These are phyloP conservation scores for Rhodamnia argentea DNA, from an alignment of 345 rosid species.

Conservation along the genomic window DNA sequence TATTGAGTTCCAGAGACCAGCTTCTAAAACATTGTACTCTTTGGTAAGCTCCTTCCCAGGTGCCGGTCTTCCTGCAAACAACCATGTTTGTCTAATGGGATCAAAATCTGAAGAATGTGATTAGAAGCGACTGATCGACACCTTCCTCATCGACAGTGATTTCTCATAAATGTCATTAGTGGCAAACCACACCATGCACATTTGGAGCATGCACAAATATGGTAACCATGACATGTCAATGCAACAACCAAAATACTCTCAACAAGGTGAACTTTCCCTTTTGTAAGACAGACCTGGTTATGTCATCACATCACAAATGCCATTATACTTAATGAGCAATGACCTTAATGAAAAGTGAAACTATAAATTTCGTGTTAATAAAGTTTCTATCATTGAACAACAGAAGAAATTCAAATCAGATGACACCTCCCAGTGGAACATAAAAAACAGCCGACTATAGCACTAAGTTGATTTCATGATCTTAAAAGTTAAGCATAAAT, in stretches of 20 bases:
- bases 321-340: background rate
- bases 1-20: constrained; percentile 83
- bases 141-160: background rate
- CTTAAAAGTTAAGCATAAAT: background rate
- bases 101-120: background rate
- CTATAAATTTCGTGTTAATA: background rate
- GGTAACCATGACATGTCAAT: background rate
- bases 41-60: constrained; percentile 79
- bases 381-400: background rate
- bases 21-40: constrained; percentile 80
- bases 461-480: background rate
- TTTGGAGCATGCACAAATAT: background rate
- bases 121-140: background rate
- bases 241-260: background rate
- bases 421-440: background rate
- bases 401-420: background rate
- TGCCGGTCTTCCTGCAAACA: constrained; percentile 70
- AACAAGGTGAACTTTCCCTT: background rate
- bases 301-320: background rate
- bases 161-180: background rate
- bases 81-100: background rate
- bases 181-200: background rate
- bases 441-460: background rate
- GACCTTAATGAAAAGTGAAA: background rate
- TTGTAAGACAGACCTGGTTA: background rate